Evolutionary conservation across 495 filamentous ascomycete genomes (phyloP).

Genomic region (Podospora conica): DNA sequence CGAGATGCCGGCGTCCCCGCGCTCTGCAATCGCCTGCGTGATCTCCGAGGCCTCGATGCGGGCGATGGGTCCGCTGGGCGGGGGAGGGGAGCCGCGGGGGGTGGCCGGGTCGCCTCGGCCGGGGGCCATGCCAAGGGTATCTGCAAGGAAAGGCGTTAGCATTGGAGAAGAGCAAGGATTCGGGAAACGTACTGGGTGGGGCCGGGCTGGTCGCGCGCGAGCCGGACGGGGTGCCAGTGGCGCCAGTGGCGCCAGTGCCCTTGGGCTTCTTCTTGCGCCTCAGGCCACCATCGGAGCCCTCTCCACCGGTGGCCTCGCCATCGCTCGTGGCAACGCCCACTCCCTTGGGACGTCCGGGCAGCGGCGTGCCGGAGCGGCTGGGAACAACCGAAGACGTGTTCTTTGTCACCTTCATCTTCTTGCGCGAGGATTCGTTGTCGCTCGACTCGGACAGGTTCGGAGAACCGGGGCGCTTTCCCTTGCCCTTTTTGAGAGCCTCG

Average conservation of each 20-base stretch:
- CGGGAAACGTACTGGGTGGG: constrained; percentile 24
- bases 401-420: constrained; percentile 77
- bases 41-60: constrained; percentile 54
- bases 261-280: constrained; percentile 63
- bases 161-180: neutral
- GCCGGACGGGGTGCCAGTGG: constrained; percentile 45
- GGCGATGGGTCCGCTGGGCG: constrained; percentile 18
- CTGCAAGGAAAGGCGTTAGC: neutral
- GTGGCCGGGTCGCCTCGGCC: constrained; percentile 36
- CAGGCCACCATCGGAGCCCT: constrained; percentile 62
- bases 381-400: constrained; percentile 37
- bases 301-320: constrained; percentile 67
- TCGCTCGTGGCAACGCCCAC: constrained; percentile 68
- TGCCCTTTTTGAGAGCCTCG: constrained; percentile 56
- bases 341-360: constrained; percentile 49
- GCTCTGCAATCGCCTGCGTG: constrained; percentile 47
- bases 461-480: constrained; percentile 80
- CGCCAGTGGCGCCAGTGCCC: constrained; percentile 29
- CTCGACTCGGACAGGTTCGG: constrained; percentile 81
- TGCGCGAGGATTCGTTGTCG: constrained; percentile 80
- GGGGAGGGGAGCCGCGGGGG: constrained; percentile 19
- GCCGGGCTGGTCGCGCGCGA: constrained; percentile 48
- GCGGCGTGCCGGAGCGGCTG: constrained; percentile 47
- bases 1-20: constrained; percentile 29
- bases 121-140: constrained; percentile 17